A percentile compares a stretch with the other conserved stretches of the same genome.
Conservation (phyloP, 2,329 filamentous ascomycete species). For the Didymella glomerata region DNA sequence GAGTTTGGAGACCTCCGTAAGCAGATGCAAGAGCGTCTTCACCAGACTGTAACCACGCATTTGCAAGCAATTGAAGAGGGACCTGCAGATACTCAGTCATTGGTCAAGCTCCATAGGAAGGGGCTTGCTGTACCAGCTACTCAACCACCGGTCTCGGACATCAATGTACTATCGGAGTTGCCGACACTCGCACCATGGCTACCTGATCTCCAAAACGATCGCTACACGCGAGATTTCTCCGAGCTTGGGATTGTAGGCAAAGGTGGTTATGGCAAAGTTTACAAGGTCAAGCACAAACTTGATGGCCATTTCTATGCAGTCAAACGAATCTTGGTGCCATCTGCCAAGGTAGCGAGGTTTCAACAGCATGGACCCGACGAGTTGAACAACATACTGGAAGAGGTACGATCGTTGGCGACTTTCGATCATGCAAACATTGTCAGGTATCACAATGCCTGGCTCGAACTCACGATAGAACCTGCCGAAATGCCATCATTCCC, state of each 20-base stretch:
- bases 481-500: constrained; percentile 21
- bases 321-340: constrained; percentile 69
- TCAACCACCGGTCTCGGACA: constrained; percentile 25
- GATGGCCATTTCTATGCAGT: constrained; percentile 71
- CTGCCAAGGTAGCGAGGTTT: constrained; percentile 61
- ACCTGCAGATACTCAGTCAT: constrained; percentile 37
- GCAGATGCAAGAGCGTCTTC: constrained; percentile 52
- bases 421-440: constrained; percentile 73
- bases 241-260: constrained; percentile 65
- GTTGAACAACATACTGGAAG: constrained; percentile 65
- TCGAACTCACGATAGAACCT: constrained; percentile 57
- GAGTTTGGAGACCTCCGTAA: constrained; percentile 46
- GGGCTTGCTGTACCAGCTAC: constrained; percentile 13
- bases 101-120: constrained; percentile 31
- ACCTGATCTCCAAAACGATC: constrained; percentile 43
- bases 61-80: constrained; percentile 34
- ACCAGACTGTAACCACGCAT: constrained; percentile 38
- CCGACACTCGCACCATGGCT: constrained; percentile 31
- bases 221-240: constrained; percentile 46
- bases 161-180: constrained; percentile 29
- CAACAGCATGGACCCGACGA: constrained; percentile 61
- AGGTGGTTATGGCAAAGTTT: constrained; percentile 72
- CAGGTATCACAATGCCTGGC: constrained; percentile 71
- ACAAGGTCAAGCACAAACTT: constrained; percentile 66
- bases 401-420: constrained; percentile 68